Base-by-base conservation (phyloP, 768 basidiomycete species). In the Amanita subjunquillea region DNA sequence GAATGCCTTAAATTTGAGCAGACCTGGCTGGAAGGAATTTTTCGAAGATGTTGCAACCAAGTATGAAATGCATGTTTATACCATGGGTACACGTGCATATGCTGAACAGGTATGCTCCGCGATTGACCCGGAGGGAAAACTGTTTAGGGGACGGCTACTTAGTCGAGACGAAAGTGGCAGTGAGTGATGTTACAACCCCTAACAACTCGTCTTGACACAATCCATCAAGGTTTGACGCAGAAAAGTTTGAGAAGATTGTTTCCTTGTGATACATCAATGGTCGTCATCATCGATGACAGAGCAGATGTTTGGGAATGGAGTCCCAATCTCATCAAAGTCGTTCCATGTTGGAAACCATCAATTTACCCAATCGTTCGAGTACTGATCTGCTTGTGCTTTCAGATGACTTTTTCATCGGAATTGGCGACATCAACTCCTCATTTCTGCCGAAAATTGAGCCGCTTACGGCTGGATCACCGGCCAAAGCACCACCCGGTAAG, bases 31-130 rank as follows among this genome's bases (percentile, higher is more conserved):
- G 70, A 69, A 74, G 51, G 75, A 80, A 44, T 98, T 99, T 66
- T 73, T 99, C 49, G 69, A 71, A 55, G 73, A 75, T 42, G 78
- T 87, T 58, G 77, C 87, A 34, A 70, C 72, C 47, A 83, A 87
- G 62, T 99, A 95, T 67, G 94, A 98, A 70, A 92, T 98, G 92
- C 96, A 98, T 65, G 94, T 99, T 44, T 99, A 99, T 68, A 99
- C 95, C 22, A 98, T 98, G 94, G 96, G 96, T 51, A 97, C 95
- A 23, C 83, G 96, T 42, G 86, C 91, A 42, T 99, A 98, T 67
- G 96, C 96, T 36, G 89, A 93, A 67, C 80, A 92, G 65, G 95
- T 98, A 17, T 96, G 93, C 66, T 80, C 85, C 44, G 86, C 91
- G 25, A 91, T 99, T 62, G 96, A 99, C 71, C 91, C 95, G 12